Percentiles rank a stretch among this genome's conserved stretches.
phyloP scores from a whole-genome alignment of 2,329 filamentous ascomycete genomes.

The Calonectria crousiana region DNA sequence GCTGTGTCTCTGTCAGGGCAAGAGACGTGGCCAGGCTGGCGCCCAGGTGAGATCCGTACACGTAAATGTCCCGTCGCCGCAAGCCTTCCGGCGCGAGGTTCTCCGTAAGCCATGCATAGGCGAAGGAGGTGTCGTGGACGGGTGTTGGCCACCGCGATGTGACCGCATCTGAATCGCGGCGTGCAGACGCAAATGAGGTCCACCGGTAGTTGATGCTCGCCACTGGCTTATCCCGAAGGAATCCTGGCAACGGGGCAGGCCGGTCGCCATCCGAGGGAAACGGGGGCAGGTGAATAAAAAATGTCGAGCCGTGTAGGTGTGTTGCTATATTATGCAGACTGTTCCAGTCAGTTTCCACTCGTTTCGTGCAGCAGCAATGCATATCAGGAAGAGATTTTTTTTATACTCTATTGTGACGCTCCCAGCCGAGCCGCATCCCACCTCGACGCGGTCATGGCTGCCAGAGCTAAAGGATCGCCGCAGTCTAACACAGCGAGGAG shows the following conservation, averaged over 20 bases:
- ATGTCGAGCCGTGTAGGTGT: constrained; percentile 53
- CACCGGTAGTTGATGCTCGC: constrained; percentile 73
- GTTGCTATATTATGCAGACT: constrained; percentile 63
- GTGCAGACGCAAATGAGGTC: constrained; percentile 45
- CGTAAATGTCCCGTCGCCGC: constrained; percentile 53
- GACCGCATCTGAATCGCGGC: constrained; percentile 14
- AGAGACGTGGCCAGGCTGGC: constrained; percentile 68
- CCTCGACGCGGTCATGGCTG: constrained; percentile 55
- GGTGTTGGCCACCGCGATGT: constrained; percentile 65
- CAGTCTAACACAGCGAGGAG: background rate
- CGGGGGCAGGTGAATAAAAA: constrained; percentile 69
- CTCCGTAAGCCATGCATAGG: constrained; percentile 64
- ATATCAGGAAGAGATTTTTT: constrained; percentile 8
- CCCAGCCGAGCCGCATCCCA: constrained; percentile 64
- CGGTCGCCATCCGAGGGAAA: constrained; percentile 50
- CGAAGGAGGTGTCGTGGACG: constrained; percentile 67
- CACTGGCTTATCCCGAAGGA: constrained; percentile 58
- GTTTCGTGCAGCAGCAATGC: too few species aligned
- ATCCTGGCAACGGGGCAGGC: constrained; percentile 52
- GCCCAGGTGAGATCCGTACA: constrained; percentile 70
- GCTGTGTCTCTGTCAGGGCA: constrained; percentile 66
- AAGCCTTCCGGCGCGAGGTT: constrained; percentile 55
- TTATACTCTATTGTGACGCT: constrained; percentile 64
- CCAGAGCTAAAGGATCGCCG: constrained; percentile 38
- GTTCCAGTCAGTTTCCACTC: constrained; percentile 31